A percentile compares a stretch with the other conserved stretches of the same genome.
phyloP scores from a whole-genome alignment of 2,329 filamentous ascomycete genomes.

The Fusarium sp. region DNA sequence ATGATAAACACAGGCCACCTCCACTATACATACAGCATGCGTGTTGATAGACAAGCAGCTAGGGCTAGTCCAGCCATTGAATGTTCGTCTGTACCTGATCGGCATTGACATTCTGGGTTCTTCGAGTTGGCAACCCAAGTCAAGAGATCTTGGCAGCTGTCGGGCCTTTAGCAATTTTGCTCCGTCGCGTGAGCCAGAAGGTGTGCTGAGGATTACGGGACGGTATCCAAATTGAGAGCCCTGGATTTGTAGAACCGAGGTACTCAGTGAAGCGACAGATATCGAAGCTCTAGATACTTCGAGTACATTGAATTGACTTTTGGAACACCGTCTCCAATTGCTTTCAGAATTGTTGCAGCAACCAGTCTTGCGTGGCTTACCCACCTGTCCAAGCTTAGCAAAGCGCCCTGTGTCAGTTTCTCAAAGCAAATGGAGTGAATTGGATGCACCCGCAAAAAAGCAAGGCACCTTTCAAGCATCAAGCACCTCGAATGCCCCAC shows the following conservation, averaged over 20 bases:
- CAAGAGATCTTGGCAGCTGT: slow-evolving; percentile 40
- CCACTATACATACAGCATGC: slow-evolving; percentile 22
- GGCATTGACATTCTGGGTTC: slow-evolving; percentile 37
- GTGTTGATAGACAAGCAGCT: slow-evolving; percentile 25
- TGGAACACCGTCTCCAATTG: slow-evolving; percentile 17
- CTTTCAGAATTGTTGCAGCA: slow-evolving; percentile 8
- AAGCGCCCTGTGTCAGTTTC: slow-evolving; percentile 43
- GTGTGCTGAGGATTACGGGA: slow-evolving; percentile 22
- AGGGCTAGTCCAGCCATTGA: slow-evolving; percentile 41
- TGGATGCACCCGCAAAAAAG: slow-evolving; percentile 32
- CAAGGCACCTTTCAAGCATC: slow-evolving; percentile 27
- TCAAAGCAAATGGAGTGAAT: too few relatives aligned
- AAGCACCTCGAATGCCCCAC: slow-evolving; percentile 29
- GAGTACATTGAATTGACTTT: slow-evolving; percentile 4
- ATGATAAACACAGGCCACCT: slow-evolving; percentile 18
- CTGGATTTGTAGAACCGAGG: not conserved
- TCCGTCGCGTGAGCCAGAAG: slow-evolving; percentile 34
- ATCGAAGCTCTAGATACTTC: not conserved
- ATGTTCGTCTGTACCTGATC: slow-evolving; percentile 47
- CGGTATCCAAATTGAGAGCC: not conserved
- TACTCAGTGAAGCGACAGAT: not conserved
- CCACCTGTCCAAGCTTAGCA: slow-evolving; percentile 25
- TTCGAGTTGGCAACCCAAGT: slow-evolving; percentile 17
- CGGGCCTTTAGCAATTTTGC: slow-evolving; percentile 33
- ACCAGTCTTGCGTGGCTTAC: not conserved